Percentiles rank a stretch among this genome's conserved stretches.
Conservation (phyloP, 257 asterid species). For the Leptodermis oblonga region DNA sequence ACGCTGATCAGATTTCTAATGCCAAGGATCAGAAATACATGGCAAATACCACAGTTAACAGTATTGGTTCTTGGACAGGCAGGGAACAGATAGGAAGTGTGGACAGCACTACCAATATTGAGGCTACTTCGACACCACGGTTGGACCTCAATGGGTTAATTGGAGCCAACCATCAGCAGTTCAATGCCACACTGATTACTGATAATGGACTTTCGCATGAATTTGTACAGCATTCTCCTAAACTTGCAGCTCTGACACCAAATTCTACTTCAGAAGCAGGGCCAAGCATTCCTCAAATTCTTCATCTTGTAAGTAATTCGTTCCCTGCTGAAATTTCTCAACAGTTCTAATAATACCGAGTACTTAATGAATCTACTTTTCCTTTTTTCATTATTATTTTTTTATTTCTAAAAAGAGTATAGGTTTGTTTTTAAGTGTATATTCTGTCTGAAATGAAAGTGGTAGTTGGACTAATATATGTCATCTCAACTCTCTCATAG, state of each 20-base stretch:
- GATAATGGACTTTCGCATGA: slow-evolving; percentile 54
- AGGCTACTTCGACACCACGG: slow-evolving; percentile 43
- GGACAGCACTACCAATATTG: slow-evolving; percentile 42
- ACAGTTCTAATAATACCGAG: background rate
- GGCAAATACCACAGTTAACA: slow-evolving; percentile 38
- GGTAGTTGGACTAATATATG: slow-evolving; percentile 7
- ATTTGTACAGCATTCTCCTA: slow-evolving; percentile 40
- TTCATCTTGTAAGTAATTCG: slow-evolving; percentile 69
- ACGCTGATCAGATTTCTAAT: slow-evolving; percentile 44
- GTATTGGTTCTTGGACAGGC: slow-evolving; percentile 40
- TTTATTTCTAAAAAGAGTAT: background rate
- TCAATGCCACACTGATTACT: slow-evolving; percentile 37
- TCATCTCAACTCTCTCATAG: slow-evolving; percentile 31
- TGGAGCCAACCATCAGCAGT: slow-evolving; percentile 50
- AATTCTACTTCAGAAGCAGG: slow-evolving; percentile 57
- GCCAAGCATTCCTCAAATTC: slow-evolving; percentile 94
- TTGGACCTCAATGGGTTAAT: slow-evolving; percentile 55
- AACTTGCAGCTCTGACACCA: slow-evolving; percentile 44
- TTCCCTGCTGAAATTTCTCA: slow-evolving; percentile 7
- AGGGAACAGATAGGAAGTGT: slow-evolving; percentile 17
- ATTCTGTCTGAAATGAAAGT: background rate
- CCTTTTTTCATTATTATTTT: background rate
- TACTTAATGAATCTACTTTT: background rate
- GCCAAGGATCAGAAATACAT: slow-evolving; percentile 48
- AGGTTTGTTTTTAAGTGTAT: background rate